phyloP scores from a whole-genome alignment of 176 grass and related monocot genomes.

The Cenchrus purpureus region DNA sequence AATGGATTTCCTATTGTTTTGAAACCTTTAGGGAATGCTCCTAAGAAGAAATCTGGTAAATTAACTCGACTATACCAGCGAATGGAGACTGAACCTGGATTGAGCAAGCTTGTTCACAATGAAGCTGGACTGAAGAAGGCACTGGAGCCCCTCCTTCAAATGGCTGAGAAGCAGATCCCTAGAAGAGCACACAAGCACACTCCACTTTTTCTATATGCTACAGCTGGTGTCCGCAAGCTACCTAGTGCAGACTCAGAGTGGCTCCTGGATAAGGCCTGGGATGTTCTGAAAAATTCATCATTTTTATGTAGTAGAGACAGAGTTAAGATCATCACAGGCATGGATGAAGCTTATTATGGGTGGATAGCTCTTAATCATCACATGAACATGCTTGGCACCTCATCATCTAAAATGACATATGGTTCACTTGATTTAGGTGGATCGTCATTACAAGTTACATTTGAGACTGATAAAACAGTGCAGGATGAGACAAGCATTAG shows the following conservation, averaged over 20 bases:
- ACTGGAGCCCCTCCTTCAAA: constrained; percentile 86
- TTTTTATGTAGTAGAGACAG: constrained; percentile 88
- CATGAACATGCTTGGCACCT: constrained; percentile 74
- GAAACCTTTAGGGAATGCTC: constrained; percentile 74
- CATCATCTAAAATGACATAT: constrained; percentile 70
- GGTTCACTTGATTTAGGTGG: constrained; percentile 97
- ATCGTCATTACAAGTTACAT: constrained; percentile 99
- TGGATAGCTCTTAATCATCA: constrained; percentile 96
- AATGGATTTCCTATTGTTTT: constrained; percentile 76
- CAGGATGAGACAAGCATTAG: constrained; percentile 73
- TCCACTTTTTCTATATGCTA: constrained; percentile 90
- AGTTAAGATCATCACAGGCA: constrained; percentile 92
- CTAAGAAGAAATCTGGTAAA: constrained; percentile 70
- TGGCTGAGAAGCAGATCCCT: constrained; percentile 93
- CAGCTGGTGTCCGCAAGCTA: constrained; percentile 91
- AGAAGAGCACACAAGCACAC: constrained; percentile 74
- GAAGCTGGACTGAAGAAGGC: constrained; percentile 74
- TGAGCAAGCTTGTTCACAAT: constrained; percentile 91
- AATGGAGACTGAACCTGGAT: constrained; percentile 98
- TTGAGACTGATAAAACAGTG: constrained; percentile 68
- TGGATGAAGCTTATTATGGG: constrained; percentile 99
- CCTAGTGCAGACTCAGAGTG: constrained; percentile 85
- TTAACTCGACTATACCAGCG: constrained; percentile 79
- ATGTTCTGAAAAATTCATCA: constrained; percentile 94
- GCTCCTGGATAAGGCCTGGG: constrained; percentile 91